Percentiles rank a stretch among this genome's conserved stretches.
These are phyloP conservation scores for Amoebophrya sp. DNA, from an alignment of 169 alveolate species.

Conservation along the genomic window DNA sequence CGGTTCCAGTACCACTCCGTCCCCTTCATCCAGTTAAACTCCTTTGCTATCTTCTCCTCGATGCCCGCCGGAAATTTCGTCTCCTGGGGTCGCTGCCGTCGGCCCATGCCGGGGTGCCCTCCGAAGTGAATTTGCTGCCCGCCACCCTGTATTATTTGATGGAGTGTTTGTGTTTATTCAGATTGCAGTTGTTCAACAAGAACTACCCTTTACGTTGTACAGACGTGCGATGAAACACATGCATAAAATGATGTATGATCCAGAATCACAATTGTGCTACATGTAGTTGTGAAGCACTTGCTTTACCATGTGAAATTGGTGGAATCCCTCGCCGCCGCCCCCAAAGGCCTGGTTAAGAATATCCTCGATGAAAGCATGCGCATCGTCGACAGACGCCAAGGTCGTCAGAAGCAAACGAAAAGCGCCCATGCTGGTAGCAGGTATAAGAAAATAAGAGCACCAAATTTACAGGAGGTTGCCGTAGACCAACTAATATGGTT, in stretches of 20 bases:
- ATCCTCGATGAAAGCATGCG: constrained; percentile 17
- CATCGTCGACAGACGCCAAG: not conserved
- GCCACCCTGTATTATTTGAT: not conserved
- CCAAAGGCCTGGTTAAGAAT: constrained; percentile 29
- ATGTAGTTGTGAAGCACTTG: too few species aligned
- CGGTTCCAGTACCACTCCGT: constrained; percentile 34
- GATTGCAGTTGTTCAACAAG: too few species aligned
- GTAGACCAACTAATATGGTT: too few species aligned
- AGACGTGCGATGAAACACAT: too few species aligned
- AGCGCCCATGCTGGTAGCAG: not conserved
- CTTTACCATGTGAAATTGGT: not conserved
- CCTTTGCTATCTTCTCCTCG: not conserved
- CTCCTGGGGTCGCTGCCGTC: constrained; percentile 6
- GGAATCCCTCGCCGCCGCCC: not conserved
- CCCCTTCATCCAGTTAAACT: constrained; percentile 26
- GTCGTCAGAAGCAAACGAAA: not conserved
- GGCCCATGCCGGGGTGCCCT: not conserved
- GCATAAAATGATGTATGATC: too few species aligned
- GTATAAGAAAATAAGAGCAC: too few species aligned
- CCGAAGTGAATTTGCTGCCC: constrained; percentile 17
- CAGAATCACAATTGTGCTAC: too few species aligned
- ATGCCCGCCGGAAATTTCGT: constrained; percentile 14
- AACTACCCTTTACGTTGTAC: too few species aligned
- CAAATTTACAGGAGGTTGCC: too few species aligned
- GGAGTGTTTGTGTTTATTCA: too few species aligned